Evolutionary conservation across 441 rosid genomes (phyloP).

Genomic region (Populus tomentosa): DNA sequence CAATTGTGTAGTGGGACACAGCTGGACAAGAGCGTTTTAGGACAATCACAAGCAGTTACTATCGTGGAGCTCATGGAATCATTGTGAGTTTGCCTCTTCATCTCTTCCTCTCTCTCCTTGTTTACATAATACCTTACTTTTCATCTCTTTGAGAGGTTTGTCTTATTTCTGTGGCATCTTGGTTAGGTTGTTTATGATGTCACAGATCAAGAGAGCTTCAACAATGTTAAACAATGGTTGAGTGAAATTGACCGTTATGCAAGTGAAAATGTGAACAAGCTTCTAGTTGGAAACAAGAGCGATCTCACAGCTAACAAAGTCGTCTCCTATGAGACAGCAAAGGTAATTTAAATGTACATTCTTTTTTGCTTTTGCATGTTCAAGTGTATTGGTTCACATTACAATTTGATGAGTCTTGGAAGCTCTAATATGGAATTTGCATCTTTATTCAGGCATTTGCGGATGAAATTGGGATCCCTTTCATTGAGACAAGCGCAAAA

Average conservation of each 20-base stretch:
- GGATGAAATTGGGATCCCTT: slow-evolving; percentile 77
- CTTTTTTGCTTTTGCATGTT: background rate
- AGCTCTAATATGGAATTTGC: background rate
- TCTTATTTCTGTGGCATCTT: slow-evolving; percentile 13
- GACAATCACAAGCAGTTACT: slow-evolving; percentile 73
- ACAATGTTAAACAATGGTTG: slow-evolving; percentile 85
- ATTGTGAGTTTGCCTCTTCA: slow-evolving; percentile 32
- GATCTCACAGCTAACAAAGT: slow-evolving; percentile 74
- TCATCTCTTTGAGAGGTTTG: background rate
- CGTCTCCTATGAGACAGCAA: slow-evolving; percentile 67
- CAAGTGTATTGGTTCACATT: background rate
- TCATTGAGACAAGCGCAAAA: slow-evolving; percentile 81
- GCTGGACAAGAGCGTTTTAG: slow-evolving; percentile 77
- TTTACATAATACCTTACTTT: background rate
- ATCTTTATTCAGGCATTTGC: slow-evolving; percentile 57
- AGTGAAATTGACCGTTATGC: slow-evolving; percentile 84
- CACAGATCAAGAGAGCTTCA: slow-evolving; percentile 80
- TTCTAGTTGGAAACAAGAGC: slow-evolving; percentile 75
- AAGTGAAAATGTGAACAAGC: slow-evolving; percentile 81
- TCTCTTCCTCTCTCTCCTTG: background rate
- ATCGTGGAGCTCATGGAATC: slow-evolving; percentile 72
- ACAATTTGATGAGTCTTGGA: background rate
- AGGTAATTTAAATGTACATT: slow-evolving; percentile 31
- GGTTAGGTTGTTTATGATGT: slow-evolving; percentile 74
- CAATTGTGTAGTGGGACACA: slow-evolving; percentile 57